These are phyloP conservation scores for Candida anutae DNA, from an alignment of 1,139 yeast species.

Conservation along the genomic window DNA sequence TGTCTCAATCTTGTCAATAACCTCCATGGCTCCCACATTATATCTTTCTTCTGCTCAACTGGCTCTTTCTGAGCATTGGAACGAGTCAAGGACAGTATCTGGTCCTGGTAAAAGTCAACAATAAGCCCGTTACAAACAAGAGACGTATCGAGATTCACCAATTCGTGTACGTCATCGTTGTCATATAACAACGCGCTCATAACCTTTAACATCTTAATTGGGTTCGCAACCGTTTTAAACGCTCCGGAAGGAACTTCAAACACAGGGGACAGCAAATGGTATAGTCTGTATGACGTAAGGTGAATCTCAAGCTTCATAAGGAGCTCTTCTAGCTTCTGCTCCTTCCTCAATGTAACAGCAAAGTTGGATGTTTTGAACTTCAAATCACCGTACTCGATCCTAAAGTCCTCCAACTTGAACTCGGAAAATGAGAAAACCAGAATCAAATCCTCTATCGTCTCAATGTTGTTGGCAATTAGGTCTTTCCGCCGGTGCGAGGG, in stretches of 20 bases:
- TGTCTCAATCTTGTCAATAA: conserved; percentile 9
- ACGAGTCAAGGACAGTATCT: conserved; percentile 12
- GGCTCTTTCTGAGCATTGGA: background rate
- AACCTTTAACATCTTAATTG: conserved; percentile 5
- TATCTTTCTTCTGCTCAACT: conserved; percentile 2
- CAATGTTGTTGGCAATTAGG: background rate
- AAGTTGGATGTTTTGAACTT: conserved; percentile 16
- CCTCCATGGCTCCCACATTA: conserved; percentile 6
- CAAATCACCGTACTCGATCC: conserved; percentile 13
- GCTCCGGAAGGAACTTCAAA: conserved; percentile 33
- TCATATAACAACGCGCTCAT: conserved; percentile 8
- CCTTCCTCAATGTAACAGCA: conserved; percentile 9
- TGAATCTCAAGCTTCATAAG: conserved; percentile 11
- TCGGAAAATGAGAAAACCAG: conserved; percentile 6
- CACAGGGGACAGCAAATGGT: conserved; percentile 23
- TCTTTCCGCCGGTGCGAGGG: conserved; percentile 1
- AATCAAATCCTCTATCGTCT: background rate
- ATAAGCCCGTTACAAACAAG: conserved; percentile 23
- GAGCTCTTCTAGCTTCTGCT: conserved; percentile 8
- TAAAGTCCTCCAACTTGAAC: conserved; percentile 25
- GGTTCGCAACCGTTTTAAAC: conserved; percentile 8
- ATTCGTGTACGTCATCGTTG: conserved; percentile 5
- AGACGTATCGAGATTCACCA: conserved; percentile 8
- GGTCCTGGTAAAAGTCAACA: conserved; percentile 34
- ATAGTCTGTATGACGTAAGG: conserved; percentile 21